These are phyloP conservation scores for Grosmannia huntii DNA, from an alignment of 2,329 filamentous ascomycete genomes.

Conservation along the genomic window DNA sequence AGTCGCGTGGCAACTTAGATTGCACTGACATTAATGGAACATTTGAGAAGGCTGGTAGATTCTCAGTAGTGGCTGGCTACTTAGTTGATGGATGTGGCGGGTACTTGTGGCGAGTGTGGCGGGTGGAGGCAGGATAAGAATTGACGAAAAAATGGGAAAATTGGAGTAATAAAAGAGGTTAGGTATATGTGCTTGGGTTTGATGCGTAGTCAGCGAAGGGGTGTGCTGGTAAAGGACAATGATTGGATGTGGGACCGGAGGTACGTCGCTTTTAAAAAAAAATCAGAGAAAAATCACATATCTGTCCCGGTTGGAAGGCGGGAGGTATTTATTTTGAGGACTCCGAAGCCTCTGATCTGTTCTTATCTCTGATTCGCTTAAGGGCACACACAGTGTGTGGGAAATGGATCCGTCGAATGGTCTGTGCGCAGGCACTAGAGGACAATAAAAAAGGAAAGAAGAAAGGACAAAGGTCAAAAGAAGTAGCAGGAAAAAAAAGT, in stretches of 20 bases:
- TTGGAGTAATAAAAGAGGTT: constrained; percentile 12
- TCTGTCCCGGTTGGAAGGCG: constrained; percentile 21
- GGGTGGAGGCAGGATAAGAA: constrained; percentile 3
- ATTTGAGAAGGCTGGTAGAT: constrained; percentile 7
- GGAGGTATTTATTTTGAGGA: constrained; percentile 24
- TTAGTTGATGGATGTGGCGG: neutral
- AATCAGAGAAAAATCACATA: constrained; percentile 19
- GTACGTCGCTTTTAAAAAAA: constrained; percentile 15
- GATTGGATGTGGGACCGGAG: constrained; percentile 10
- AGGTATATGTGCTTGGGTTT: neutral
- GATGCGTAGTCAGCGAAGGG: constrained; percentile 3
- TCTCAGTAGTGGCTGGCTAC: constrained; percentile 6
- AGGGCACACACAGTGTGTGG: constrained; percentile 13
- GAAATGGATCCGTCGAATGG: neutral
- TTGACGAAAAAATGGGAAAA: constrained; percentile 15
- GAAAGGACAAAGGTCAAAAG: constrained; percentile 4
- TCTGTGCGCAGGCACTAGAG: constrained; percentile 7
- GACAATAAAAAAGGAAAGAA: constrained; percentile 2
- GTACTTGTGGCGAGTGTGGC: constrained; percentile 7
- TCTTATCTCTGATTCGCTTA: constrained; percentile 17
- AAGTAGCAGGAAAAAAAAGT: constrained; percentile 2
- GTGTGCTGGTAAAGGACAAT: neutral
- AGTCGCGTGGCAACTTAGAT: neutral
- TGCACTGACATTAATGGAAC: neutral
- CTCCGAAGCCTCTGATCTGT: constrained; percentile 14